Evolutionary conservation across 1,284 basidiomycete species (phyloP).

Genomic region (Ganoderma boninense): DNA sequence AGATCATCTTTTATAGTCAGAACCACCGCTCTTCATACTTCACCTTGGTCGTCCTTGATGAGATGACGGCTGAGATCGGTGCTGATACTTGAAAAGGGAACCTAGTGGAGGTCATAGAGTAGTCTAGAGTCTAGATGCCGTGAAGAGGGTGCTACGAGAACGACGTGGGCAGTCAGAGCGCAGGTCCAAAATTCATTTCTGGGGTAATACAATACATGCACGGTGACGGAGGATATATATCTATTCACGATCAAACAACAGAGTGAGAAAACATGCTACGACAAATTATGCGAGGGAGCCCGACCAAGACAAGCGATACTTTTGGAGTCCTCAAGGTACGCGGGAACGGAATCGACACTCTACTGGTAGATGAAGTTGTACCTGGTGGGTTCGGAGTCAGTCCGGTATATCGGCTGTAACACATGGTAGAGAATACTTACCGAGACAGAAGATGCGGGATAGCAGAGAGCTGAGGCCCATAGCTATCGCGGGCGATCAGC

Average conservation of each 20-base stretch:
- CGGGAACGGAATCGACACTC: constrained; percentile 8
- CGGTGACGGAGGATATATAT: constrained; percentile 3
- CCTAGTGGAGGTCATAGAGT: not conserved
- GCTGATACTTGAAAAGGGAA: not conserved
- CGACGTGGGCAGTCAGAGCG: not conserved
- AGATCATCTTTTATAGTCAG: not conserved
- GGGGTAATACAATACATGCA: constrained; percentile 15
- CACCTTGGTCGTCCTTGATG: not conserved
- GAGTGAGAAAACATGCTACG: constrained; percentile 13
- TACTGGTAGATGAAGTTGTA: constrained; percentile 80
- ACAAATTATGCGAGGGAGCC: constrained; percentile 10
- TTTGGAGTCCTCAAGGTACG: not conserved
- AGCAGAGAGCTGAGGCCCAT: constrained; percentile 93
- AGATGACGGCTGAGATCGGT: not conserved
- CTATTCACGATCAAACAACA: constrained; percentile 17
- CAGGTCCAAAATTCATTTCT: not conserved
- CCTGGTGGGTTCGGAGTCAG: constrained; percentile 40
- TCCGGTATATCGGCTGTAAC: not conserved
- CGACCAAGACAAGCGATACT: not conserved
- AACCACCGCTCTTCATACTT: not conserved
- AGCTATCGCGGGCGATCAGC: constrained; percentile 47
- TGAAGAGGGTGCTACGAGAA: not conserved
- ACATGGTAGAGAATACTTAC: constrained; percentile 49
- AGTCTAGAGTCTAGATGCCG: not conserved
- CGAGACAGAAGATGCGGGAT: constrained; percentile 94